phyloP scores from a whole-genome alignment of 768 basidiomycete species.

The Psilocybe cyanescens region DNA sequence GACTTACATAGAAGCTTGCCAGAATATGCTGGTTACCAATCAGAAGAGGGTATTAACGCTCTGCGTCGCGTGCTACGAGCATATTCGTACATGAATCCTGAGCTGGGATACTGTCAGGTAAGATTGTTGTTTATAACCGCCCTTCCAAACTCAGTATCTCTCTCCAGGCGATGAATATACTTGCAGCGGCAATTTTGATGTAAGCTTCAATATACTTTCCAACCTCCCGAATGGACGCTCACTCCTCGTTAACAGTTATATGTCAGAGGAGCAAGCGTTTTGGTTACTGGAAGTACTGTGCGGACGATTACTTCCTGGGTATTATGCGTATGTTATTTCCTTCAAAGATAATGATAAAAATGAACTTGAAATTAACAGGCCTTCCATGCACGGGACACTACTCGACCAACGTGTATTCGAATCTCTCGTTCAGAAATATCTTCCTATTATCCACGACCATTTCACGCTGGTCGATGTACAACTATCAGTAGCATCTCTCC shows the following conservation, averaged over 20 bases:
- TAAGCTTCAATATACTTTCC: constrained; percentile 34
- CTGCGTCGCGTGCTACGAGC: constrained; percentile 91
- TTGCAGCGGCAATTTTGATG: constrained; percentile 95
- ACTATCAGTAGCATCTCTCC: constrained; percentile 93
- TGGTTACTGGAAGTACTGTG: constrained; percentile 96
- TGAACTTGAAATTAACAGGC: constrained; percentile 47
- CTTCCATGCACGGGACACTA: constrained; percentile 98
- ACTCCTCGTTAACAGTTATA: constrained; percentile 64
- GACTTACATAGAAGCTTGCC: constrained; percentile 95
- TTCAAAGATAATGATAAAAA: background rate
- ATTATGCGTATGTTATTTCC: constrained; percentile 74
- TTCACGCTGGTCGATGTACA: constrained; percentile 93
- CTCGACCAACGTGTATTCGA: constrained; percentile 99
- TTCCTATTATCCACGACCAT: constrained; percentile 94
- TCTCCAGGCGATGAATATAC: constrained; percentile 91
- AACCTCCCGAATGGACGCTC: constrained; percentile 2
- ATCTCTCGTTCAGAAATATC: constrained; percentile 83
- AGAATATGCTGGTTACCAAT: constrained; percentile 96
- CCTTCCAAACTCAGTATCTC: constrained; percentile 4
- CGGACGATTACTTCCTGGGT: constrained; percentile 94
- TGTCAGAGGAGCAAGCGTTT: constrained; percentile 99
- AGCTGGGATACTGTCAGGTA: constrained; percentile 93
- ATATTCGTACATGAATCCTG: constrained; percentile 94
- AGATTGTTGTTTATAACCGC: constrained; percentile 15
- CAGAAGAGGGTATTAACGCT: constrained; percentile 81